Evolutionary conservation across 257 asterid species (phyloP).

Genomic region (Cinchona pubescens): DNA sequence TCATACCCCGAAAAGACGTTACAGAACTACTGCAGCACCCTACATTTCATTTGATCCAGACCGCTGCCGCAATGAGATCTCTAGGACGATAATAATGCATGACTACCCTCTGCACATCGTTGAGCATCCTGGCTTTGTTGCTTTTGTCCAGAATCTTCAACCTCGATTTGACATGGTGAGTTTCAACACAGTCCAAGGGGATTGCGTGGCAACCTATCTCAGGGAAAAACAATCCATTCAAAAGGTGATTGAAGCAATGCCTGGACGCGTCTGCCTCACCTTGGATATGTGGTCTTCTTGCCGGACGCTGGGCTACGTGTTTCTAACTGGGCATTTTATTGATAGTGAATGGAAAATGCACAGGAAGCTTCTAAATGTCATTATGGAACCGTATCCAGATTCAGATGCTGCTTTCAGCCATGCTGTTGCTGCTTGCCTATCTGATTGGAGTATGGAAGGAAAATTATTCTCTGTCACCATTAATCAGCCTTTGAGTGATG

Average conservation of each 20-base stretch:
- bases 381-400: slow-evolving; percentile 89
- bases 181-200: slow-evolving; percentile 89
- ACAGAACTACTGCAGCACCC: slow-evolving; percentile 57
- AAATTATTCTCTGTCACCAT: slow-evolving; percentile 75
- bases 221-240: slow-evolving; percentile 74
- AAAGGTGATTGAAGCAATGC: slow-evolving; percentile 67
- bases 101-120: slow-evolving; percentile 97
- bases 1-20: slow-evolving; percentile 69
- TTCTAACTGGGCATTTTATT: slow-evolving; percentile 75
- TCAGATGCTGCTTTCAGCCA: slow-evolving; percentile 84
- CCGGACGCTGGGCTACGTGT: slow-evolving; percentile 60
- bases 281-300: slow-evolving; percentile 82
- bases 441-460: slow-evolving; percentile 88
- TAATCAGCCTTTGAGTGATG: slow-evolving; percentile 57
- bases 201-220: slow-evolving; percentile 81
- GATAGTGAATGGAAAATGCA: slow-evolving; percentile 93
- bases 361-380: slow-evolving; percentile 71
- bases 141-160: slow-evolving; percentile 81
- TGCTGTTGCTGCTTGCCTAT: slow-evolving; percentile 81
- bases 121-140: slow-evolving; percentile 87
- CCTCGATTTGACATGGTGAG: slow-evolving; percentile 95
- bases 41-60: slow-evolving; percentile 69
- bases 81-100: slow-evolving; percentile 89
- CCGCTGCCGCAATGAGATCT: slow-evolving; percentile 77
- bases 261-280: slow-evolving; percentile 83